phyloP scores from a whole-genome alignment of 495 filamentous ascomycete species.

The Beverwykella pulmonaria region DNA sequence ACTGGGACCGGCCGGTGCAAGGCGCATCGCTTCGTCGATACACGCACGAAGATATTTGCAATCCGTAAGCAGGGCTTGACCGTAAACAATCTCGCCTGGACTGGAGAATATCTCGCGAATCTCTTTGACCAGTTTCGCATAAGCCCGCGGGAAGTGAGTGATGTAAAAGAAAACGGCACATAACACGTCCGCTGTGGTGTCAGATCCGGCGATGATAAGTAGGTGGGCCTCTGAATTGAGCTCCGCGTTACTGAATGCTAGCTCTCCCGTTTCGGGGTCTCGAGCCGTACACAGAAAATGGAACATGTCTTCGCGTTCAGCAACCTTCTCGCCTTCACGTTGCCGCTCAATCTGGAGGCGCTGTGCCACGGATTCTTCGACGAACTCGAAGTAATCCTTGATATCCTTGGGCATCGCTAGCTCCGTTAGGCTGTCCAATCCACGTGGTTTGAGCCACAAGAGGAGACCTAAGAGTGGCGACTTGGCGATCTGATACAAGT shows the following conservation, averaged over 20 bases:
- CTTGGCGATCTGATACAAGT: neutral
- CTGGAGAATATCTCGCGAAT: conserved; percentile 46
- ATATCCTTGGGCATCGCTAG: neutral
- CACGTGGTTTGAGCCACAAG: conserved; percentile 16
- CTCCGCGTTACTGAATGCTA: neutral
- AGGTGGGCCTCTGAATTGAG: conserved; percentile 29
- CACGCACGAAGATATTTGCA: conserved; percentile 61
- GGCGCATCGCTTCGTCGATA: conserved; percentile 66
- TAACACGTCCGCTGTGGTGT: conserved; percentile 6
- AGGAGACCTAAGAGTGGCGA: conserved; percentile 8
- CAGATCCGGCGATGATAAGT: conserved; percentile 39
- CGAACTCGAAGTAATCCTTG: conserved; percentile 1
- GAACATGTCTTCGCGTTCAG: neutral
- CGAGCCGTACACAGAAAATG: neutral
- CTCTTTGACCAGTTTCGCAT: conserved; percentile 9
- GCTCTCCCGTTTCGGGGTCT: neutral
- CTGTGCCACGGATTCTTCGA: neutral
- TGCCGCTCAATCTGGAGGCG: conserved; percentile 6
- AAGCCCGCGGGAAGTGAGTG: neutral
- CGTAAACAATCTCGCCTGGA: conserved; percentile 52
- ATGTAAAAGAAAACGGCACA: conserved; percentile 22
- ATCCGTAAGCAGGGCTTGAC: conserved; percentile 49
- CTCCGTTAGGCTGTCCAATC: neutral
- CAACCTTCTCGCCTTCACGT: neutral
- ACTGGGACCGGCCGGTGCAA: conserved; percentile 64